Evolutionary conservation across 1,284 basidiomycete genomes (phyloP).

Genomic region (Volvariella volvacea): DNA sequence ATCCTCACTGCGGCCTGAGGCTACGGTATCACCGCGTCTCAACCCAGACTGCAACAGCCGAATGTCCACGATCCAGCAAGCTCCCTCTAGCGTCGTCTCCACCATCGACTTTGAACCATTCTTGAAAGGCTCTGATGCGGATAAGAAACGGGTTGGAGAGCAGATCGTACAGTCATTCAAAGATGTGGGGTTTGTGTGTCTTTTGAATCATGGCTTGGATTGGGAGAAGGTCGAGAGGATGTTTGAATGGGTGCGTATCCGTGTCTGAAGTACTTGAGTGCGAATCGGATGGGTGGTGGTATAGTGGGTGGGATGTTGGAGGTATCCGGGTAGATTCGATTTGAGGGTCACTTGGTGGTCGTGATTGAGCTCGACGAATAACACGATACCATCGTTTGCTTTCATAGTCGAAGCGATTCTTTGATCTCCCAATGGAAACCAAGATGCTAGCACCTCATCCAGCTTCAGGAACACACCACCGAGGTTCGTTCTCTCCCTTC

Average conservation of each 20-base stretch:
- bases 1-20: no score
- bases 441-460: constrained; percentile 56
- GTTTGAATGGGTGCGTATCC: constrained; percentile 41
- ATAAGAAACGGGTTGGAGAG: constrained; percentile 39
- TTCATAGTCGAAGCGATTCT: constrained; percentile 47
- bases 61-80: no score
- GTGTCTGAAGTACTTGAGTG: not conserved
- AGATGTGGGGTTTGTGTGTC: constrained; percentile 52
- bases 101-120: constrained; percentile 56
- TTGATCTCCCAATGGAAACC: constrained; percentile 39
- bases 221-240: constrained; percentile 40
- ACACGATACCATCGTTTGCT: no score
- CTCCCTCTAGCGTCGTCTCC: no score
- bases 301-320: no score
- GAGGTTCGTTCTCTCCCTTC: constrained; percentile 28
- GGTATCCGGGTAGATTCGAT: no score
- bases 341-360: no score
- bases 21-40: no score
- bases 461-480: constrained; percentile 42
- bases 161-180: constrained; percentile 52
- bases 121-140: constrained; percentile 26
- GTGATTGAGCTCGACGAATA: no score
- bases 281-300: not conserved
- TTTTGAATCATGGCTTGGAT: constrained; percentile 49
- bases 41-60: no score